Percentiles rank a stretch among this genome's conserved stretches.
These are phyloP conservation scores for Persicaria tinctoria DNA, from an alignment of 148 eudicot genomes.

Conservation along the genomic window DNA sequence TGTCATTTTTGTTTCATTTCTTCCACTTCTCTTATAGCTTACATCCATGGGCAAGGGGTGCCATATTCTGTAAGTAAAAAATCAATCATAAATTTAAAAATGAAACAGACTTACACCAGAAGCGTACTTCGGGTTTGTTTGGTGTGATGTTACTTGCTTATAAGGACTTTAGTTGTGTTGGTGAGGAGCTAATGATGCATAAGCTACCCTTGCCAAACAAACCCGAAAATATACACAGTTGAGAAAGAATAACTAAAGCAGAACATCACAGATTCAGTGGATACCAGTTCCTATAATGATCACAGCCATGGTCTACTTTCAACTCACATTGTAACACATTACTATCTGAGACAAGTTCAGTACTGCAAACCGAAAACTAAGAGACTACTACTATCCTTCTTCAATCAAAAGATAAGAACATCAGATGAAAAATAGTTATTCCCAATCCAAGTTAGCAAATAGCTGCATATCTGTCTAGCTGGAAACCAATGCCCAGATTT, in stretches of 20 bases:
- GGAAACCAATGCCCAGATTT: background rate
- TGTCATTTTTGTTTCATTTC: background rate
- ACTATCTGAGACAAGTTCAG: background rate
- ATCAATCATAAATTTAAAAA: no score
- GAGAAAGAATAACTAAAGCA: background rate
- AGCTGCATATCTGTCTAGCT: background rate
- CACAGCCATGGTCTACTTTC: background rate
- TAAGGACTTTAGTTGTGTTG: no score
- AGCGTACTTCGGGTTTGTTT: background rate
- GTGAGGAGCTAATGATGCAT: no score
- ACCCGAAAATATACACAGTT: background rate
- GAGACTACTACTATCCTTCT: background rate
- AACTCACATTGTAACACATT: background rate
- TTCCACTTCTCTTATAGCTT: background rate
- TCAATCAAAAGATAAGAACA: background rate
- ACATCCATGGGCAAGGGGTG: background rate
- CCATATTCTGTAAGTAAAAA: no score
- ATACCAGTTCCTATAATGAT: background rate
- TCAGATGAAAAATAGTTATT: no score
- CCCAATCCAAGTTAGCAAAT: background rate
- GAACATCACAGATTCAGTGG: background rate
- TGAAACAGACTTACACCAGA: background rate
- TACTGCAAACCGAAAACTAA: background rate
- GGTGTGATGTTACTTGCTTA: no score
- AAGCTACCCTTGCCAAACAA: no score